A percentile compares a stretch with the other conserved stretches of the same genome.
Conservation (phyloP, 805 yeast species). For the Wickerhamiella nectarea region DNA sequence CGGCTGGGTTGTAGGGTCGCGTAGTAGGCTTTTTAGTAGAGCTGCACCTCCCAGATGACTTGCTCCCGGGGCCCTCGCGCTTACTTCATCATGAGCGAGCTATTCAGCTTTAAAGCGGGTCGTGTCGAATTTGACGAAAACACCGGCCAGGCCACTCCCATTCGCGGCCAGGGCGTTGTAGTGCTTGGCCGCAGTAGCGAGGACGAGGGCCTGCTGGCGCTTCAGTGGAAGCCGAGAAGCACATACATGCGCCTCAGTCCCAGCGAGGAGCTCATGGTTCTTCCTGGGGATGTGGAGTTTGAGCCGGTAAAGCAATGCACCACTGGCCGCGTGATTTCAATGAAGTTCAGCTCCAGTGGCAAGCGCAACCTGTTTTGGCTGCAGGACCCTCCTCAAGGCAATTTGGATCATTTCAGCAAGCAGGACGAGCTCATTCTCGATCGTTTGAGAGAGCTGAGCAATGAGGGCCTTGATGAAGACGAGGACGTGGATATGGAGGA, state of each 20-base stretch:
- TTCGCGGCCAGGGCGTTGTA: conserved; percentile 53
- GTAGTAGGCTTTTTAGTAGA: too few species aligned
- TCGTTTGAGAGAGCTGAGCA: conserved; percentile 33
- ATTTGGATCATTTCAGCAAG: conserved; percentile 38
- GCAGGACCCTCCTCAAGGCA: conserved; percentile 55
- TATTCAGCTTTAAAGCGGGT: conserved; percentile 59
- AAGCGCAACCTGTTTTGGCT: conserved; percentile 52
- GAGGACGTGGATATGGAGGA: conserved; percentile 28
- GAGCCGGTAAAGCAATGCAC: conserved; percentile 52
- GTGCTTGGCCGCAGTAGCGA: conserved; percentile 49
- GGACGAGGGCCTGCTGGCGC: conserved; percentile 57
- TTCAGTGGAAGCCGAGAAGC: conserved; percentile 58
- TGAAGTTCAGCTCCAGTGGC: conserved; percentile 50
- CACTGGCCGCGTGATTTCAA: conserved; percentile 64
- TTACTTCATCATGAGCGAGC: conserved; percentile 1
- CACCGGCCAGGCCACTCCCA: conserved; percentile 54
- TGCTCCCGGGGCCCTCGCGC: not conserved
- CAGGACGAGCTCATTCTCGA: conserved; percentile 40
- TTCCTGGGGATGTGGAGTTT: conserved; percentile 80
- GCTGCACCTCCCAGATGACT: too few species aligned
- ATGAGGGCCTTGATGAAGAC: conserved; percentile 13
- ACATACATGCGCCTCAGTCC: conserved; percentile 25
- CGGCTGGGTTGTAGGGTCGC: too few species aligned
- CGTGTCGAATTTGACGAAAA: conserved; percentile 48
- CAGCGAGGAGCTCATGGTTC: conserved; percentile 40